Conservation (phyloP, 2,329 filamentous ascomycete species). For the Lachnellula suecica region DNA sequence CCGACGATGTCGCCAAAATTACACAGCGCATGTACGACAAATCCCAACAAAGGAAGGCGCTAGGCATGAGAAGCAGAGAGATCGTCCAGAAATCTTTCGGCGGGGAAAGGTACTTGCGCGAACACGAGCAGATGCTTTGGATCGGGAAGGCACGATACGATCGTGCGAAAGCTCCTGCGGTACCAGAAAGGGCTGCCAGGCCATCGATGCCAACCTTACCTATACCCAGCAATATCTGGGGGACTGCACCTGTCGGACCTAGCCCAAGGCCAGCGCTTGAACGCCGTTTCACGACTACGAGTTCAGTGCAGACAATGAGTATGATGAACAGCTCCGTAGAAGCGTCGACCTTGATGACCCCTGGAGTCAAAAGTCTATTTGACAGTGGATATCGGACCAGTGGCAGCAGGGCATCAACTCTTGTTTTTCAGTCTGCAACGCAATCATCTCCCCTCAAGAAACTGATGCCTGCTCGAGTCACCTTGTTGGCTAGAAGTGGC, state of each 20-base stretch:
- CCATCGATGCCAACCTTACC: slow-evolving; percentile 2
- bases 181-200: background rate
- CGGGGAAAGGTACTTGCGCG: slow-evolving; percentile 58
- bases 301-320: slow-evolving; percentile 14
- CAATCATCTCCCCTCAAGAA: slow-evolving; percentile 6
- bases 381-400: slow-evolving; percentile 7
- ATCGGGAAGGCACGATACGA: slow-evolving; percentile 29
- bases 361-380: slow-evolving; percentile 14
- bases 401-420: slow-evolving; percentile 13
- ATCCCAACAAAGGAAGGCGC: slow-evolving; percentile 49
- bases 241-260: slow-evolving; percentile 2
- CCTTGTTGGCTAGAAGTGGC: slow-evolving; percentile 2
- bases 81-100: slow-evolving; percentile 61
- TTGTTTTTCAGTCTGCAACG: background rate
- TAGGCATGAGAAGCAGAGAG: slow-evolving; percentile 57
- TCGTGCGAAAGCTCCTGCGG: slow-evolving; percentile 27
- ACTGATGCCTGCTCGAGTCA: slow-evolving; percentile 11
- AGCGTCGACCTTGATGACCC: slow-evolving; percentile 16
- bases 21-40: slow-evolving; percentile 59
- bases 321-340: slow-evolving; percentile 12
- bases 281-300: slow-evolving; percentile 4
- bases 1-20: slow-evolving; percentile 49
- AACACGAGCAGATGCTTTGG: slow-evolving; percentile 63
- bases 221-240: slow-evolving; percentile 11
- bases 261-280: background rate